Percentiles rank a stretch among this genome's conserved stretches.
Conservation (phyloP, 164 flowering plant species). For the Euptelea pleiosperma region DNA sequence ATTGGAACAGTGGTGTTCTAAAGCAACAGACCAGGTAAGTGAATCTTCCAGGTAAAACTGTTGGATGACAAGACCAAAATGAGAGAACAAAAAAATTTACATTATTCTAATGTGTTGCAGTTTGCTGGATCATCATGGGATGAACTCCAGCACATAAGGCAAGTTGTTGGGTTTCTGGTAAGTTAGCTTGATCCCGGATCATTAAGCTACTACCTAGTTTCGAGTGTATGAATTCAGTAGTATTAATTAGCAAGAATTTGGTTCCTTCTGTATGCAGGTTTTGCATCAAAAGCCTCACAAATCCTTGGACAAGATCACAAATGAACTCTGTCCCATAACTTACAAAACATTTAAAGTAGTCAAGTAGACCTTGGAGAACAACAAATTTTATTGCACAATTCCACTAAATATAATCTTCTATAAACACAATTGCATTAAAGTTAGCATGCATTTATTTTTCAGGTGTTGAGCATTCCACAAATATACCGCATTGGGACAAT, state of each 20-base stretch:
- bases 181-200: conserved; percentile 2
- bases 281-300: conserved; percentile 67
- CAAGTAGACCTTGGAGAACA: too few species aligned
- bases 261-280: conserved; percentile 39
- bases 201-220: neutral
- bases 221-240: neutral
- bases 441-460: conserved; percentile 6
- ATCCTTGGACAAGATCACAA: conserved; percentile 59
- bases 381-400: neutral
- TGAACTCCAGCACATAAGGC: conserved; percentile 75
- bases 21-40: conserved; percentile 60
- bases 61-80: neutral
- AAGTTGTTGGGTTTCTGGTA: conserved; percentile 80
- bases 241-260: neutral
- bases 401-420: neutral
- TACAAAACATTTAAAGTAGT: too few species aligned
- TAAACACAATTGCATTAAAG: conserved; percentile 3
- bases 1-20: conserved; percentile 69
- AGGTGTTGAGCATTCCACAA: conserved; percentile 75
- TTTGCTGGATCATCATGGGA: conserved; percentile 66
- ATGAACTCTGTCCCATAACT: conserved; percentile 68
- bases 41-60: neutral
- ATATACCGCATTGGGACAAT: conserved; percentile 82
- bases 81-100: neutral
- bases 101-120: conserved; percentile 30